These are phyloP conservation scores for Scedosporium boydii DNA, from an alignment of 2,329 filamentous ascomycete genomes.

Conservation along the genomic window DNA sequence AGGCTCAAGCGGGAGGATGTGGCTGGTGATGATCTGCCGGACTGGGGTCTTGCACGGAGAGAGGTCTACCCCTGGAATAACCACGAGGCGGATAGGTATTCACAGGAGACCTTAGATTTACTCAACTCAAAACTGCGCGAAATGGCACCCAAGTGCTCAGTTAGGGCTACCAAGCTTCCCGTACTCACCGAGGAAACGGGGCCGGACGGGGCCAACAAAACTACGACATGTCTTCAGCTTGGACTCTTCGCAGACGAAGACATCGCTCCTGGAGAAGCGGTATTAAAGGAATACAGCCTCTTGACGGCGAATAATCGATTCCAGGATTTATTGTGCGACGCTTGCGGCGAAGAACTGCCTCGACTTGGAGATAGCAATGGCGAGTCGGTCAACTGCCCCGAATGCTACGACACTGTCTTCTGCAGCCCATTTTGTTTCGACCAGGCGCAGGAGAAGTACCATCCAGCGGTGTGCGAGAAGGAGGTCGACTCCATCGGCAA, in stretches of 20 bases:
- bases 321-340: conserved; percentile 81
- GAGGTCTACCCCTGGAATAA: conserved; percentile 64
- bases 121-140: conserved; percentile 61
- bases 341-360: conserved; percentile 69
- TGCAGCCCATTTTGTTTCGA: conserved; percentile 51
- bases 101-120: conserved; percentile 55
- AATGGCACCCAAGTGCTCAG: conserved; percentile 74
- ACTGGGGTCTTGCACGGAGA: conserved; percentile 59
- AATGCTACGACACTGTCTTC: conserved; percentile 58
- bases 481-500: conserved; percentile 58
- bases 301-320: conserved; percentile 83
- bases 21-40: conserved; percentile 50
- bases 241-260: conserved; percentile 84
- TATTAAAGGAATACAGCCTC: conserved; percentile 75
- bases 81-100: conserved; percentile 61
- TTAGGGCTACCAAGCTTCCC: conserved; percentile 67
- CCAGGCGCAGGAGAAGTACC: conserved; percentile 49
- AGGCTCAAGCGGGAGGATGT: conserved; percentile 36
- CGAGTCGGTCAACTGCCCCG: conserved; percentile 44
- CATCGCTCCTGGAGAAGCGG: conserved; percentile 63
- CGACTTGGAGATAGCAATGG: conserved; percentile 36
- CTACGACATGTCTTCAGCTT: conserved; percentile 62
- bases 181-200: conserved; percentile 38
- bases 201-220: conserved; percentile 35
- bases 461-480: conserved; percentile 56